Conservation (phyloP, 2,329 filamentous ascomycete genomes). For the Ophiostoma sp. region DNA sequence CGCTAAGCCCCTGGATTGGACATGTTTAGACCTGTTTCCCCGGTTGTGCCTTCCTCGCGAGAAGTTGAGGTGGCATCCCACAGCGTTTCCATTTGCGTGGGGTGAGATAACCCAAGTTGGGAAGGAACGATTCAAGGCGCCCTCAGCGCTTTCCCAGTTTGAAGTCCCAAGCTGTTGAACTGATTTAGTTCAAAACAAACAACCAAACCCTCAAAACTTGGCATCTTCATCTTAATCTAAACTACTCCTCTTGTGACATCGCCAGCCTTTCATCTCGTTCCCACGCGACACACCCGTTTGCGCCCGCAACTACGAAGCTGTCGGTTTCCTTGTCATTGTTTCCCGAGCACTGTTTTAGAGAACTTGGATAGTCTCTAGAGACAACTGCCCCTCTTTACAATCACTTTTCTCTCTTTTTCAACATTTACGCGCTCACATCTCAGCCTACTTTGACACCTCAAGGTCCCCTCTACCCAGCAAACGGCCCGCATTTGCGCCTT, state of each 20-base stretch:
- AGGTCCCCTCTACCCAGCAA: background rate
- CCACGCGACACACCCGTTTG: background rate
- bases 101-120: background rate
- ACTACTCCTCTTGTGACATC: background rate
- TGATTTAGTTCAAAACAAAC: background rate
- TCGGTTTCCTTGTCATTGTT: background rate
- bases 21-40: background rate
- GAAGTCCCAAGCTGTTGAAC: background rate
- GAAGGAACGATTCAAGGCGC: constrained; percentile 16
- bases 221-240: background rate
- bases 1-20: constrained; percentile 10
- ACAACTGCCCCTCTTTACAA: background rate
- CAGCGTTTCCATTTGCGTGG: background rate
- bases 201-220: background rate
- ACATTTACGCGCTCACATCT: background rate
- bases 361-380: background rate
- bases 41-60: background rate
- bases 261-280: background rate
- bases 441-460: background rate
- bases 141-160: constrained; percentile 10
- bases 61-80: background rate
- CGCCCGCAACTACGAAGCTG: background rate
- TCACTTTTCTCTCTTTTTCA: background rate
- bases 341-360: background rate
- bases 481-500: background rate